These are phyloP conservation scores for Sporisorium iseilematis-ciliati DNA, from an alignment of 1,284 basidiomycete species.

Conservation along the genomic window DNA sequence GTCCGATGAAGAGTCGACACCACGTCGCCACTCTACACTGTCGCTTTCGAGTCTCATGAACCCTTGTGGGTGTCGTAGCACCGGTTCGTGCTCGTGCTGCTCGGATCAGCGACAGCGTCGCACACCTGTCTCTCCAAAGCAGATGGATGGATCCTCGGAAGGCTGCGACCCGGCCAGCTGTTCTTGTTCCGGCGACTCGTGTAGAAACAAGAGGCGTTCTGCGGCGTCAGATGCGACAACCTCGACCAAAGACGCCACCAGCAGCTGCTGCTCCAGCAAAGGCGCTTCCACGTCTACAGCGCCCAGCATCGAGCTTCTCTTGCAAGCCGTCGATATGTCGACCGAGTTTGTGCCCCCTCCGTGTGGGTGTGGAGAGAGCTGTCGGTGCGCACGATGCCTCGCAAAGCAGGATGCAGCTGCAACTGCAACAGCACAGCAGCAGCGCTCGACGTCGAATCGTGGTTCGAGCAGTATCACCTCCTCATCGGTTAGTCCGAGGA, in stretches of 20 bases:
- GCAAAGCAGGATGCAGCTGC: constrained; percentile 16
- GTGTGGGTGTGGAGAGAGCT: constrained; percentile 42
- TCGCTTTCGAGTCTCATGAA: constrained; percentile 61
- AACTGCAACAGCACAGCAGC: background rate
- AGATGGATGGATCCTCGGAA: background rate
- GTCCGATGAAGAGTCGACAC: background rate
- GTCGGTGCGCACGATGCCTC: constrained; percentile 46
- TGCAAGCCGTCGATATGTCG: constrained; percentile 55
- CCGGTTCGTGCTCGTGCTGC: constrained; percentile 47
- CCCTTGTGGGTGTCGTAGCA: constrained; percentile 55
- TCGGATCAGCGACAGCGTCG: constrained; percentile 19
- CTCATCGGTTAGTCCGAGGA: constrained; percentile 31
- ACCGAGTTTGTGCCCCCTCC: constrained; percentile 44
- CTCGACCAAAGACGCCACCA: background rate
- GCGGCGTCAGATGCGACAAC: constrained; percentile 1
- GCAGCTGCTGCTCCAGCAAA: constrained; percentile 29
- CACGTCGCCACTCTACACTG: constrained; percentile 37
- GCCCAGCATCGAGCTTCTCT: constrained; percentile 47
- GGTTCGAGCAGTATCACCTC: constrained; percentile 18
- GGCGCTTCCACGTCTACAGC: constrained; percentile 17
- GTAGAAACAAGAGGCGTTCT: constrained; percentile 5
- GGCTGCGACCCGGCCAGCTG: constrained; percentile 20
- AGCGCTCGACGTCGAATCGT: constrained; percentile 1
- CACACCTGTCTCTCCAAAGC: constrained; percentile 16
- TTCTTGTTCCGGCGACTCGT: constrained; percentile 20